Evolutionary conservation across 257 asterid species (phyloP).

Genomic region (Hygrophila difformis): DNA sequence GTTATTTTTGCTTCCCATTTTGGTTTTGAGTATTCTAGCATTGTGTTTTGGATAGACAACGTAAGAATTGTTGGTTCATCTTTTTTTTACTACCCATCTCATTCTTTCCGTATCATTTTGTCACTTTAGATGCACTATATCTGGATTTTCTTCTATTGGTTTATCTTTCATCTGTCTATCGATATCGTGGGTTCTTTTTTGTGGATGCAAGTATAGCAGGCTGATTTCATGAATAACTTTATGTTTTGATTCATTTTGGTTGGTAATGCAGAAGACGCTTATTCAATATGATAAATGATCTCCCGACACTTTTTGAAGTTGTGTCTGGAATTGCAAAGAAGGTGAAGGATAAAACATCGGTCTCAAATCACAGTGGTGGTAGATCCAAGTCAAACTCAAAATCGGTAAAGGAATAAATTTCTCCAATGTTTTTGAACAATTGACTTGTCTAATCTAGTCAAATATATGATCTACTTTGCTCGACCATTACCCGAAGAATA

Average conservation of each 20-base stretch:
- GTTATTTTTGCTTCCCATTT: background rate
- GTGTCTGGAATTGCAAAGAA: constrained; percentile 72
- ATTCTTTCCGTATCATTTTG: too few relatives aligned
- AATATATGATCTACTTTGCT: too few relatives aligned
- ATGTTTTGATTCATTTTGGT: constrained; percentile 14
- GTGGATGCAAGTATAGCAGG: background rate
- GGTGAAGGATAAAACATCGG: constrained; percentile 54
- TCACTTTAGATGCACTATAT: too few relatives aligned
- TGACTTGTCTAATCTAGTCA: too few relatives aligned
- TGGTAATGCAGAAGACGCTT: constrained; percentile 62
- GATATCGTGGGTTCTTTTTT: background rate
- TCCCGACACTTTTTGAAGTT: constrained; percentile 77
- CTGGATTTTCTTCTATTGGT: too few relatives aligned
- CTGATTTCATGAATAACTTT: constrained; percentile 8
- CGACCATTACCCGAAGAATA: too few relatives aligned
- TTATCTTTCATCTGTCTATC: background rate
- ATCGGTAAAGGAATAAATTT: constrained; percentile 23
- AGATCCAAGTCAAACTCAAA: constrained; percentile 58
- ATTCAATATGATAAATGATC: constrained; percentile 71
- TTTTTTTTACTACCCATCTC: too few relatives aligned
- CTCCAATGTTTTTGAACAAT: too few relatives aligned
- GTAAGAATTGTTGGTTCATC: too few relatives aligned
- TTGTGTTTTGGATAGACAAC: background rate
- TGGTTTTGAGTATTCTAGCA: background rate
- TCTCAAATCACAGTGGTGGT: constrained; percentile 54